These are phyloP conservation scores for Anethum foeniculum DNA, from an alignment of 140 eudicot genomes.

Conservation along the genomic window DNA sequence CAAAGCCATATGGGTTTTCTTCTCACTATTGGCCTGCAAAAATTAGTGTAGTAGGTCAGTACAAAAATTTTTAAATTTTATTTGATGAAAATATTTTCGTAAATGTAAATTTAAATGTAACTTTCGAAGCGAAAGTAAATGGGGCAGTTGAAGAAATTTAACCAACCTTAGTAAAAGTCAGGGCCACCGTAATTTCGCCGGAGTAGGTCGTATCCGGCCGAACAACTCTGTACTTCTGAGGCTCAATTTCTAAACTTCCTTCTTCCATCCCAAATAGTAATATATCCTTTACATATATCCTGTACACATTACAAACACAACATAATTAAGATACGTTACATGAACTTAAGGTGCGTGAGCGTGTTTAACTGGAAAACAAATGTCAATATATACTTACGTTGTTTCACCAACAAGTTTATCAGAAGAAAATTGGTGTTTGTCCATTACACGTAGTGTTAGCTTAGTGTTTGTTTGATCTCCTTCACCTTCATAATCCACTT, in stretches of 20 bases:
- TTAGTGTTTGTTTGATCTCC: slow-evolving; percentile 16
- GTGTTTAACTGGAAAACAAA: too few relatives aligned
- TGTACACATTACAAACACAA: not conserved
- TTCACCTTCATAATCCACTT: slow-evolving; percentile 24
- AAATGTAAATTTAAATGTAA: not conserved
- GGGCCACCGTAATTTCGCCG: slow-evolving; percentile 37
- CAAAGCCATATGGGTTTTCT: not conserved
- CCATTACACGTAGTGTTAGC: slow-evolving; percentile 35
- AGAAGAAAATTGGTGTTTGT: slow-evolving; percentile 32
- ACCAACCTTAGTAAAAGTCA: slow-evolving; percentile 37
- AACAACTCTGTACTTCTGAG: slow-evolving; percentile 40
- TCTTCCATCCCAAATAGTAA: slow-evolving; percentile 33
- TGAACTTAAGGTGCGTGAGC: not conserved
- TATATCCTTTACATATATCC: slow-evolving; percentile 49
- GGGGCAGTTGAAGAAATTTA: not conserved
- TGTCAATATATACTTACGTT: slow-evolving; percentile 21
- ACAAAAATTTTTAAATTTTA: too few relatives aligned
- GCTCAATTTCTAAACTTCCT: slow-evolving; percentile 27
- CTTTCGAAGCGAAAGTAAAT: not conserved
- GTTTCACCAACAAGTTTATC: slow-evolving; percentile 39
- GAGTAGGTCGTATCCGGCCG: slow-evolving; percentile 43
- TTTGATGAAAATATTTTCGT: too few relatives aligned
- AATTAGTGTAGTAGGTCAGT: not conserved
- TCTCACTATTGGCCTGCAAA: not conserved
- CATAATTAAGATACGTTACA: not conserved